Percentiles rank a stretch among this genome's conserved stretches.
Conservation (phyloP, 2,329 filamentous ascomycete genomes). For the Acarospora socialis region DNA sequence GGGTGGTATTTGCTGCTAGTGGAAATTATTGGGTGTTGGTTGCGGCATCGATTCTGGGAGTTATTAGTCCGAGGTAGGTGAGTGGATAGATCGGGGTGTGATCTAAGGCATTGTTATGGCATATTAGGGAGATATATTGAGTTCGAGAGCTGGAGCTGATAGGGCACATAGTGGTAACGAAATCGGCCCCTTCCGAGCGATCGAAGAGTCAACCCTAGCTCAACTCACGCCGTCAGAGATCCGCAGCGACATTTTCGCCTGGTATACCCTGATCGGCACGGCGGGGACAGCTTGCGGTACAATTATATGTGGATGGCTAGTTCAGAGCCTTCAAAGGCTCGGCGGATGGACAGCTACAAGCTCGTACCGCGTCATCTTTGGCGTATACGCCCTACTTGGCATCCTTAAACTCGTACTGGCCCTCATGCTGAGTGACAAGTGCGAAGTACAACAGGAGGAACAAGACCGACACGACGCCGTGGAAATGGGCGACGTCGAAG, state of each 20-base stretch:
- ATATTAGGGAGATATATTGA: too few relatives aligned
- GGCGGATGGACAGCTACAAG: slow-evolving; percentile 31
- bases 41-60: slow-evolving; percentile 42
- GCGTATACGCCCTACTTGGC: slow-evolving; percentile 43
- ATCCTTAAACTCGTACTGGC: slow-evolving; percentile 41
- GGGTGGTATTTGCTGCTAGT: slow-evolving; percentile 38
- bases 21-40: slow-evolving; percentile 46
- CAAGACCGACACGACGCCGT: slow-evolving; percentile 8
- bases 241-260: slow-evolving; percentile 45
- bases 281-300: slow-evolving; percentile 48
- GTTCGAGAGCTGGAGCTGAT: too few relatives aligned
- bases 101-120: neutral
- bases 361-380: slow-evolving; percentile 44
- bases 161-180: slow-evolving; percentile 10
- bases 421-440: slow-evolving; percentile 33
- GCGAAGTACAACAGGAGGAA: slow-evolving; percentile 28
- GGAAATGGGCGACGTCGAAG: slow-evolving; percentile 14
- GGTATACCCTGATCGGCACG: slow-evolving; percentile 45
- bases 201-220: slow-evolving; percentile 33
- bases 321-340: slow-evolving; percentile 34
- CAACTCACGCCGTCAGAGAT: slow-evolving; percentile 36
- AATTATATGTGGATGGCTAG: slow-evolving; percentile 44
- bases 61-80: slow-evolving; percentile 35
- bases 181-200: slow-evolving; percentile 14
- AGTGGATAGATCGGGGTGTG: neutral